Conservation (phyloP, 164 flowering plant species). For the Stephania cephalantha region DNA sequence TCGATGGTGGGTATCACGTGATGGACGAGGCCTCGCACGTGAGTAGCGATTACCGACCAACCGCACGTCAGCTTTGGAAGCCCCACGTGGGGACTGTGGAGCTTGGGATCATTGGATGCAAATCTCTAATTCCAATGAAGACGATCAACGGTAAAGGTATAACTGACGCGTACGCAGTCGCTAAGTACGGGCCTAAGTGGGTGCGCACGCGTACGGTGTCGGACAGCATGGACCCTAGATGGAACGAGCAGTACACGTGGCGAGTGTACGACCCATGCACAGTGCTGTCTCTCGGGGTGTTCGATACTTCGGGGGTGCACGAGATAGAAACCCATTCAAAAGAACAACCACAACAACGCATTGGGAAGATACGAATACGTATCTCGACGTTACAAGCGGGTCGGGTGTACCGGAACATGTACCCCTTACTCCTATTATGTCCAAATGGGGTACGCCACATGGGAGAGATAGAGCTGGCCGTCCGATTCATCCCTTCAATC, state of each 20-base stretch:
- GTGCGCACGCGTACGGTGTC: constrained; percentile 67
- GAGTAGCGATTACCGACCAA: constrained; percentile 80
- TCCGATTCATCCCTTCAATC: constrained; percentile 43
- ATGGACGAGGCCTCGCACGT: constrained; percentile 78
- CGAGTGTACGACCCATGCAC: constrained; percentile 86
- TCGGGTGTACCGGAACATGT: constrained; percentile 52
- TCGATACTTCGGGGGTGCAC: constrained; percentile 46
- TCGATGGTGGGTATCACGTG: constrained; percentile 95
- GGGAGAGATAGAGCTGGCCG: constrained; percentile 81
- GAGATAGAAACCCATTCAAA: constrained; percentile 27
- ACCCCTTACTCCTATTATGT: constrained; percentile 46
- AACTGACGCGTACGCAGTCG: constrained; percentile 77
- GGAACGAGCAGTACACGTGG: constrained; percentile 98
- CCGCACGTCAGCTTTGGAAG: constrained; percentile 89
- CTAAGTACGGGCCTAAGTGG: constrained; percentile 88
- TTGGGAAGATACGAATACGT: constrained; percentile 60
- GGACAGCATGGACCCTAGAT: constrained; percentile 61
- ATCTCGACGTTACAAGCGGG: constrained; percentile 61
- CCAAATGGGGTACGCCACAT: constrained; percentile 52
- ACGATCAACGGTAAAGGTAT: constrained; percentile 52
- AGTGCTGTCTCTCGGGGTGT: constrained; percentile 64
- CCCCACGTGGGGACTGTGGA: constrained; percentile 68
- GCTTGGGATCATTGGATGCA: constrained; percentile 76
- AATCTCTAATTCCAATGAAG: constrained; percentile 63
- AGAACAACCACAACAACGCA: constrained; percentile 10